Percentiles rank a stretch among this genome's conserved stretches.
Evolutionary conservation across 768 basidiomycete genomes (phyloP).

Genomic region (Russula dissimulans): DNA sequence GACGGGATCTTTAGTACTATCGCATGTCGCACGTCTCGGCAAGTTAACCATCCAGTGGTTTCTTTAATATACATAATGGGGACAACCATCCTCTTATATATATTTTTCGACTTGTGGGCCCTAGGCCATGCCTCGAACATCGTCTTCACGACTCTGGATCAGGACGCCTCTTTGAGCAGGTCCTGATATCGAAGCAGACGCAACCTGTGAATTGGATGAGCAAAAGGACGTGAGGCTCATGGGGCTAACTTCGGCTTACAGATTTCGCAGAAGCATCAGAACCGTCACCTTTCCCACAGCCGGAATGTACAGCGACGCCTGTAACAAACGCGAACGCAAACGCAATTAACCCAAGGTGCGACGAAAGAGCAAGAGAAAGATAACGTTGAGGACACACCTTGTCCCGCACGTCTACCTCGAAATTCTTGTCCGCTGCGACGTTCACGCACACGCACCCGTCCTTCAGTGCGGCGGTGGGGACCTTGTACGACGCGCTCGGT

Average conservation of each 20-base stretch:
- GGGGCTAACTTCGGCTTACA: slow-evolving; percentile 42
- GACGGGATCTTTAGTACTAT: slow-evolving; percentile 18
- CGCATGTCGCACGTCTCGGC: background rate
- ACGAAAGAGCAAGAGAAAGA: too few species aligned
- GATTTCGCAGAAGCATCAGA: slow-evolving; percentile 90
- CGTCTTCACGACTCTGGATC: background rate
- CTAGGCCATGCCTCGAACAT: background rate
- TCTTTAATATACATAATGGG: slow-evolving; percentile 1
- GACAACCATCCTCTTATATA: too few species aligned
- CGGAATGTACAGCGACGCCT: slow-evolving; percentile 93
- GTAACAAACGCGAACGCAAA: background rate
- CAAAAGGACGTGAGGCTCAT: background rate
- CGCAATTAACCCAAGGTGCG: background rate
- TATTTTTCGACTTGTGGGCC: too few species aligned
- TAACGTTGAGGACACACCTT: slow-evolving; percentile 44
- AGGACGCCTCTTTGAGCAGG: background rate
- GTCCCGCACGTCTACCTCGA: slow-evolving; percentile 85
- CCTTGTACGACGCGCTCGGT: slow-evolving; percentile 74
- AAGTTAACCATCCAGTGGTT: background rate
- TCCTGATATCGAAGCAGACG: slow-evolving; percentile 12
- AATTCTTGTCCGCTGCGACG: slow-evolving; percentile 93
- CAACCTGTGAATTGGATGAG: slow-evolving; percentile 3
- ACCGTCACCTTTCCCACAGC: slow-evolving; percentile 98
- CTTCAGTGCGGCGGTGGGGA: slow-evolving; percentile 83
- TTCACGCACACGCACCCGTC: slow-evolving; percentile 92